phyloP scores from a whole-genome alignment of 192 early-diverging fungal genomes.

The Mortierella antarctica region DNA sequence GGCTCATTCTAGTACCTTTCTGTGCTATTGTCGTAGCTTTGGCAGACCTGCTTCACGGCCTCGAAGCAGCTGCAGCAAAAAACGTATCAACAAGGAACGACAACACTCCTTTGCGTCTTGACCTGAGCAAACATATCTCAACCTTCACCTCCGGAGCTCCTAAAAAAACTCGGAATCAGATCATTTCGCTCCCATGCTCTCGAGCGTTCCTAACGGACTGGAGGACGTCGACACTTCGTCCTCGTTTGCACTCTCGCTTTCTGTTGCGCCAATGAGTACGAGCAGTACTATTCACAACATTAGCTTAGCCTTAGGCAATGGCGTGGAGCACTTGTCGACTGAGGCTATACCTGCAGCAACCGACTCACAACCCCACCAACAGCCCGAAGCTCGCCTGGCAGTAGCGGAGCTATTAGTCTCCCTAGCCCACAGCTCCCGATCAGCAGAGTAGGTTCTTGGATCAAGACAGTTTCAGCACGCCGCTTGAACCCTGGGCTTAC shows the following conservation, averaged over 20 bases:
- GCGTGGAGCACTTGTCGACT: background rate
- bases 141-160: background rate
- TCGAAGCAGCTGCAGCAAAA: too few species aligned
- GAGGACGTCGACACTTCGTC: constrained; percentile 20
- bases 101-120: too few species aligned
- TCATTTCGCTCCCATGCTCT: constrained; percentile 7
- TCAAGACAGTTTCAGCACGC: too few species aligned
- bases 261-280: constrained; percentile 23
- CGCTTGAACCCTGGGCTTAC: too few species aligned
- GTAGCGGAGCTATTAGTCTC: constrained; percentile 48
- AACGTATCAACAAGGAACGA: too few species aligned
- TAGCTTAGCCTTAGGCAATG: constrained; percentile 6
- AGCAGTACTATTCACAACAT: constrained; percentile 22
- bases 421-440: constrained; percentile 20
- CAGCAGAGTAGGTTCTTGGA: constrained; percentile 19
- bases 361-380: constrained; percentile 20
- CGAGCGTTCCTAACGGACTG: constrained; percentile 15
- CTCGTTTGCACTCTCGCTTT: constrained; percentile 38
- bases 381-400: constrained; percentile 41
- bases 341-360: constrained; percentile 9
- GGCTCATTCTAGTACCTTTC: too few species aligned
- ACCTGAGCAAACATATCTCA: too few species aligned
- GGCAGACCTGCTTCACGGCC: too few species aligned
- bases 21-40: too few species aligned
- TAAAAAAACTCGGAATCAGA: background rate